A percentile compares a stretch with the other conserved stretches of the same genome.
Evolutionary conservation across 2,329 filamentous ascomycete species (phyloP).

Genomic region (Pseudogymnoascus sp.): DNA sequence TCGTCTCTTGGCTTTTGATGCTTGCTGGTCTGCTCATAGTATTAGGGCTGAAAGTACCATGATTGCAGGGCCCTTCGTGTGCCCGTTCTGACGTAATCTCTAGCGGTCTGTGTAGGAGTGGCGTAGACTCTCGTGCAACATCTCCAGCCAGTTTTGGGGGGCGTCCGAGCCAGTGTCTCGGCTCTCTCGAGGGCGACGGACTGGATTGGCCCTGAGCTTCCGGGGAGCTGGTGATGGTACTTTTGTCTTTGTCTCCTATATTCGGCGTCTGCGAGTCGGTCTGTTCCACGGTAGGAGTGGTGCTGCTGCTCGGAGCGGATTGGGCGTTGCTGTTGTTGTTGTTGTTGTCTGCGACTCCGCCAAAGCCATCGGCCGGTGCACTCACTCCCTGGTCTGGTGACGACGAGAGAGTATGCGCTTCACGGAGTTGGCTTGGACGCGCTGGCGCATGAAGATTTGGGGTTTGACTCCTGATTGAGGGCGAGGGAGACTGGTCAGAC

Average conservation of each 20-base stretch:
- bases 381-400: conserved; percentile 18
- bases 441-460: conserved; percentile 19
- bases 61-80: conserved; percentile 44
- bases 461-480: neutral
- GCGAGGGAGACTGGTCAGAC: neutral
- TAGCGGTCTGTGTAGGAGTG: conserved; percentile 38
- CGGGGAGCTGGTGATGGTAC: neutral
- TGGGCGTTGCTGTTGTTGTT: conserved; percentile 20
- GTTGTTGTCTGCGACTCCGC: conserved; percentile 16
- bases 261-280: neutral
- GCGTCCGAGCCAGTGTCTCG: conserved; percentile 2
- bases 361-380: neutral
- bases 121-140: conserved; percentile 40
- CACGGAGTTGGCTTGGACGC: conserved; percentile 24
- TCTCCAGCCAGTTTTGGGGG: neutral
- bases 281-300: conserved; percentile 14
- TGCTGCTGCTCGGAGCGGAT: conserved; percentile 17
- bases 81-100: conserved; percentile 20
- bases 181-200: neutral
- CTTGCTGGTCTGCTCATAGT: conserved; percentile 23
- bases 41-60: conserved; percentile 70
- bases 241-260: neutral
- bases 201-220: neutral
- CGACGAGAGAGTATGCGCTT: conserved; percentile 21
- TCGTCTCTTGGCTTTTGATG: conserved; percentile 17